Evolutionary conservation across 2,329 filamentous ascomycete genomes (phyloP), one percentile per base, ranked within the genome.

Genomic region (Chalaropsis ovoidea): DNA sequence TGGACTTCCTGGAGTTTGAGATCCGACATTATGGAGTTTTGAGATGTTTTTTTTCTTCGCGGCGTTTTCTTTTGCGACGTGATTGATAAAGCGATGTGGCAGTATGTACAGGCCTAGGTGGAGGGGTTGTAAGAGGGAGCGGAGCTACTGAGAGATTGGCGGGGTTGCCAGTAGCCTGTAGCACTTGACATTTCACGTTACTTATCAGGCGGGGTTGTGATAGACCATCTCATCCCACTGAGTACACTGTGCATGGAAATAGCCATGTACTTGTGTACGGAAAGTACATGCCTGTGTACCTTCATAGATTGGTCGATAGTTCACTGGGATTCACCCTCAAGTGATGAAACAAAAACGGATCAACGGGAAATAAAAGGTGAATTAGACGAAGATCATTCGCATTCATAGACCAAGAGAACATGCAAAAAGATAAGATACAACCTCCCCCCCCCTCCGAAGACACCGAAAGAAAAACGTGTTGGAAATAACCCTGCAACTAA

Each of bases 1-100:
- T 83, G 84, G 68, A 88, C 79, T 63, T 81, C 79, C 71, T 85
- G 78, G 63, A 87, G 77, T 71, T 87, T 78, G 69, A 86, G 75
- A 64, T 79, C 76, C 15, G 79, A 75, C 83, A 85, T 86, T 42
- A 65, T 73, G 60, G 24, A 35, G 11, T 31, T 6, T 45, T 27
- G 17, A 4, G 10, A 41, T 5, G 27, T 61, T 10, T 52, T 31
- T 49, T 19, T 22, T 63, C 11, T 64, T 63, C 1, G 8, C 1
- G n/a, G n/a, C 2, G 45, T 49, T 22, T 11, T 10, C n/a, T 10
- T 13, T 15, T 61, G 27, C 24, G 41, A 39, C 8, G 56, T 39
- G 56, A 8, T 39, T 2, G 27, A 11, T n/a, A 31, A 31, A 31
- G n/a, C 31, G 31, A 31, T 31, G 6, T 31, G 31, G 31, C 31